Evolutionary conservation across 1,284 basidiomycete genomes (phyloP).

Genomic region (Cutaneotrichosporon arboriforme): DNA sequence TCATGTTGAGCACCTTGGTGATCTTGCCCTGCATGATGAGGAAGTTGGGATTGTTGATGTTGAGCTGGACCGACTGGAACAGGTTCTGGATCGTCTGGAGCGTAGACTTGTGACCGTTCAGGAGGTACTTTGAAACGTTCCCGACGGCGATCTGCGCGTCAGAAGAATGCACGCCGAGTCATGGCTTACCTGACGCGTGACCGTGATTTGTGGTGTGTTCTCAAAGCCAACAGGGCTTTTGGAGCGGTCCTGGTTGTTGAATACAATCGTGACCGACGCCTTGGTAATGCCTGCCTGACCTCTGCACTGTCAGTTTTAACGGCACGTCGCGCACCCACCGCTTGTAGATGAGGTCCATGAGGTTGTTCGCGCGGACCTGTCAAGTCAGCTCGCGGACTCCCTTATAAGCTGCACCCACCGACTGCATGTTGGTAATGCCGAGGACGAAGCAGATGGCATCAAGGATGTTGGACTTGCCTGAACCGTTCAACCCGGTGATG

Average conservation of each 20-base stretch:
- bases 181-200: slow-evolving; percentile 78
- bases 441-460: slow-evolving; percentile 96
- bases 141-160: slow-evolving; percentile 73
- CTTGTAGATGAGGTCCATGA: slow-evolving; percentile 81
- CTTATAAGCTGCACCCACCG: slow-evolving; percentile 51
- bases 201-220: slow-evolving; percentile 82
- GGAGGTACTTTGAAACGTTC: slow-evolving; percentile 90
- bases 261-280: slow-evolving; percentile 97
- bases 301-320: slow-evolving; percentile 53
- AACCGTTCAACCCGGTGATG: slow-evolving; percentile 88
- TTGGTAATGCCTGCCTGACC: slow-evolving; percentile 96
- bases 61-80: slow-evolving; percentile 96
- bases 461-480: slow-evolving; percentile 93
- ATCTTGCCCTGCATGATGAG: slow-evolving; percentile 99
- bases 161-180: background rate
- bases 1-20: slow-evolving; percentile 97
- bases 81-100: slow-evolving; percentile 85
- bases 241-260: slow-evolving; percentile 91
- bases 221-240: slow-evolving; percentile 84
- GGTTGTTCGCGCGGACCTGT: slow-evolving; percentile 90
- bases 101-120: slow-evolving; percentile 93
- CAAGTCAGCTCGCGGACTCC: background rate
- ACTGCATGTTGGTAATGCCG: slow-evolving; percentile 90
- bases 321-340: slow-evolving; percentile 22
- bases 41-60: slow-evolving; percentile 99